Percentiles rank a stretch among this genome's conserved stretches.
Evolutionary conservation across 345 rosid species (phyloP).

Genomic region (Syzygium aromaticum): DNA sequence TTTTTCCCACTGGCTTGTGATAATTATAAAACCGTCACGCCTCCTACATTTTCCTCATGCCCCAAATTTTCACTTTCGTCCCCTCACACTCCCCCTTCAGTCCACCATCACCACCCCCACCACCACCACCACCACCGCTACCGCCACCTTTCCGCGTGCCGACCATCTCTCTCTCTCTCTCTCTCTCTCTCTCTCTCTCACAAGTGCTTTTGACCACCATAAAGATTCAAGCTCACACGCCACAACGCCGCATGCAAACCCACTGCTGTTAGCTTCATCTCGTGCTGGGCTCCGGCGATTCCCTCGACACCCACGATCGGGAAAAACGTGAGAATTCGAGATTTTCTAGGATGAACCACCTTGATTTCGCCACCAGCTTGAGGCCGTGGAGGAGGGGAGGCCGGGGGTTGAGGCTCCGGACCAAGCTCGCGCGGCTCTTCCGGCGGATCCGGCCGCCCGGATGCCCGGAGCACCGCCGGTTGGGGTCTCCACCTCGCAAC

Average conservation of each 20-base stretch:
- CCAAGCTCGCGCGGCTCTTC: constrained; percentile 6
- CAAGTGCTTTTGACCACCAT: not conserved
- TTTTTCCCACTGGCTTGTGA: no score
- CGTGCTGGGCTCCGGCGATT: not conserved
- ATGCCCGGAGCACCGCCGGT: not conserved
- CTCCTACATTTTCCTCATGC: not conserved
- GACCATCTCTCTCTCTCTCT: not conserved
- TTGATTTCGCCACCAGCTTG: not conserved
- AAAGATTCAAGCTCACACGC: not conserved
- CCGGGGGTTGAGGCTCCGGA: not conserved
- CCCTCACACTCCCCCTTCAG: not conserved
- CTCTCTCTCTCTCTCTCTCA: not conserved
- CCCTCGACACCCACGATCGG: not conserved
- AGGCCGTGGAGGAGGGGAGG: not conserved
- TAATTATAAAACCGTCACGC: not conserved
- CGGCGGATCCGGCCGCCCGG: not conserved
- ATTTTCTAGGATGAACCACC: not conserved
- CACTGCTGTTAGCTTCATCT: not conserved
- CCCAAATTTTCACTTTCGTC: not conserved
- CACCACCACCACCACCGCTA: not conserved
- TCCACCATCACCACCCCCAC: not conserved
- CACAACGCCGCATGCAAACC: not conserved
- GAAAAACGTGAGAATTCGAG: not conserved
- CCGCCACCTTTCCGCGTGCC: not conserved
- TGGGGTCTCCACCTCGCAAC: not conserved